Conservation (phyloP, 78 protist species). For the slime mould (Dictyostelium discoideum) region DNA sequence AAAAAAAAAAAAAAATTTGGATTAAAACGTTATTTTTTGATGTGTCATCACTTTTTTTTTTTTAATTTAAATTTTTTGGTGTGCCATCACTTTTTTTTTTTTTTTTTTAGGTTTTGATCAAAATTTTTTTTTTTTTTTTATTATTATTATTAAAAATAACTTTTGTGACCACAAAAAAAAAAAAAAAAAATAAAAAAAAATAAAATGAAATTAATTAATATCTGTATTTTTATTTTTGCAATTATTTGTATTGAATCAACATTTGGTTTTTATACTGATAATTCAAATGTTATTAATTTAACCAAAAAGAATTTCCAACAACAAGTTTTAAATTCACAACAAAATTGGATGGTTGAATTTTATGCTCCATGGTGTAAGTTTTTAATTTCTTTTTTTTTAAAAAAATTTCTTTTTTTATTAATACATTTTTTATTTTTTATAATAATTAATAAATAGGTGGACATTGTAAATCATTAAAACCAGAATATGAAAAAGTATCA, state of each 20-base stretch:
- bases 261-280: conserved; percentile 20
- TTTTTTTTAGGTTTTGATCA: neutral
- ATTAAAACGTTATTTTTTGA: neutral
- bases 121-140: conserved; percentile 23
- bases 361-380: conserved; percentile 86
- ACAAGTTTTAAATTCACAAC: conserved; percentile 36
- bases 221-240: neutral
- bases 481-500: conserved; percentile 81
- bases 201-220: neutral
- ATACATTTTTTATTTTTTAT: neutral
- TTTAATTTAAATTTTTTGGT: neutral
- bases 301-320: conserved; percentile 52
- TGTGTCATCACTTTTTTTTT: neutral
- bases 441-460: neutral
- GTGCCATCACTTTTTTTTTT: neutral
- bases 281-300: conserved; percentile 40
- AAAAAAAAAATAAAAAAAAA: neutral
- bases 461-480: conserved; percentile 77
- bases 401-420: neutral
- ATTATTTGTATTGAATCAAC: neutral
- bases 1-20: neutral
- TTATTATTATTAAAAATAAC: neutral
- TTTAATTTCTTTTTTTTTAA: neutral
- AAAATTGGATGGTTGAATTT: conserved; percentile 82
- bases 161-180: neutral